Conservation (phyloP, 2,329 filamentous ascomycete genomes). For the Exophiala phaeomuriformis region DNA sequence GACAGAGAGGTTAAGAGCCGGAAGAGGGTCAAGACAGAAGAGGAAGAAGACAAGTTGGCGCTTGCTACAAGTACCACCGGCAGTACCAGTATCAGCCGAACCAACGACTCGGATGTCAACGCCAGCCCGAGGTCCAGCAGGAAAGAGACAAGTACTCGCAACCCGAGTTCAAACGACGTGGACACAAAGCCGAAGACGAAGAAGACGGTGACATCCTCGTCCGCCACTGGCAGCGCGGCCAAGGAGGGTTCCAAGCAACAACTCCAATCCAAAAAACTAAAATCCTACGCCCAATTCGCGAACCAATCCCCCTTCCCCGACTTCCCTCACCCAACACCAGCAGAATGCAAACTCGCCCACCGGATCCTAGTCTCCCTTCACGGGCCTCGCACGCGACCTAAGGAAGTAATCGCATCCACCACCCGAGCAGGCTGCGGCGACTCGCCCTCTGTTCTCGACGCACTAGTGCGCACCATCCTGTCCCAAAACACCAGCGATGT, state of each 20-base stretch:
- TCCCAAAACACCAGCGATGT: conserved; percentile 53
- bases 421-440: conserved; percentile 64
- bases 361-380: conserved; percentile 59
- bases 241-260: conserved; percentile 4
- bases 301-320: conserved; percentile 60
- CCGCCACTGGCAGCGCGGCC: not conserved
- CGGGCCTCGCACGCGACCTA: conserved; percentile 56
- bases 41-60: not conserved
- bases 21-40: conserved; percentile 17
- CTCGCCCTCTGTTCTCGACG: conserved; percentile 58
- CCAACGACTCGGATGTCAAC: too few species aligned
- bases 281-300: conserved; percentile 39
- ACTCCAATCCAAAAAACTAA: conserved; percentile 24
- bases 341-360: conserved; percentile 64
- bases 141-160: not conserved
- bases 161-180: conserved; percentile 4
- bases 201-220: not conserved
- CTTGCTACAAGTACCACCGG: too few species aligned
- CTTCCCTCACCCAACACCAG: conserved; percentile 55
- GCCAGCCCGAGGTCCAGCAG: not conserved
- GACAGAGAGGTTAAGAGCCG: conserved; percentile 2
- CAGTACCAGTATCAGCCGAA: too few species aligned
- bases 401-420: conserved; percentile 60
- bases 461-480: conserved; percentile 55
- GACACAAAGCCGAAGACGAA: too few species aligned